A percentile compares a stretch with the other conserved stretches of the same genome.
These are phyloP conservation scores for Cyclocybe aegerita DNA, from an alignment of 768 basidiomycete genomes.

Conservation along the genomic window DNA sequence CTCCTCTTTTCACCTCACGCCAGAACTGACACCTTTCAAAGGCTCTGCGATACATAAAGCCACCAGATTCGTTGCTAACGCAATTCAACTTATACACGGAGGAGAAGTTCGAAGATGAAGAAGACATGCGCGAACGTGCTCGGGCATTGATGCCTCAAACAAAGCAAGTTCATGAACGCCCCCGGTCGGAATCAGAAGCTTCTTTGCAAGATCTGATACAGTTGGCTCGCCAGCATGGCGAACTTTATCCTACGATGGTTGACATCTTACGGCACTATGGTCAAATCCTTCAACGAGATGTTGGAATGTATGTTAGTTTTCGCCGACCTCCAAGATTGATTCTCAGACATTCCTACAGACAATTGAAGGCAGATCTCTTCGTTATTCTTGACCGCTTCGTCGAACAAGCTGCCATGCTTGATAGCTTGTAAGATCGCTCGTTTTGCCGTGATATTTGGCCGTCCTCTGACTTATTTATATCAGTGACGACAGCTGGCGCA, in stretches of 20 bases:
- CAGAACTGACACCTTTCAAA: constrained; percentile 24
- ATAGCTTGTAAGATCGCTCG: constrained; percentile 55
- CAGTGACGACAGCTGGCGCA: constrained; percentile 67
- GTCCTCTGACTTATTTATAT: constrained; percentile 11
- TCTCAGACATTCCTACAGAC: constrained; percentile 34
- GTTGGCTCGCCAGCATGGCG: constrained; percentile 59
- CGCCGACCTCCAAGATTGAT: neutral
- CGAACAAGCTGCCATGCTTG: constrained; percentile 54
- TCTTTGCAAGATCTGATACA: constrained; percentile 61
- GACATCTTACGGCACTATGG: constrained; percentile 58
- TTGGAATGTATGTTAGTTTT: constrained; percentile 52
- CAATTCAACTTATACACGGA: constrained; percentile 84
- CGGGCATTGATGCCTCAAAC: constrained; percentile 29
- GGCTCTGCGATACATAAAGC: constrained; percentile 74
- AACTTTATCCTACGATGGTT: constrained; percentile 61
- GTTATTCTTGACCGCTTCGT: constrained; percentile 65
- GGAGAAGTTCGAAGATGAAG: constrained; percentile 89
- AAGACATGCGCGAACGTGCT: constrained; percentile 73
- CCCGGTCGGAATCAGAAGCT: constrained; percentile 49
- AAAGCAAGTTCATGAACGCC: constrained; percentile 27
- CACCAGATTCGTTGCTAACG: constrained; percentile 69
- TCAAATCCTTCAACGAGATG: constrained; percentile 55
- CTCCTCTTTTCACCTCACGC: neutral
- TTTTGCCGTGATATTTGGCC: neutral
- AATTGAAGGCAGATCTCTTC: constrained; percentile 59